These are phyloP conservation scores for Cytospora chrysosperma DNA, from an alignment of 2,329 filamentous ascomycete species.

Conservation along the genomic window DNA sequence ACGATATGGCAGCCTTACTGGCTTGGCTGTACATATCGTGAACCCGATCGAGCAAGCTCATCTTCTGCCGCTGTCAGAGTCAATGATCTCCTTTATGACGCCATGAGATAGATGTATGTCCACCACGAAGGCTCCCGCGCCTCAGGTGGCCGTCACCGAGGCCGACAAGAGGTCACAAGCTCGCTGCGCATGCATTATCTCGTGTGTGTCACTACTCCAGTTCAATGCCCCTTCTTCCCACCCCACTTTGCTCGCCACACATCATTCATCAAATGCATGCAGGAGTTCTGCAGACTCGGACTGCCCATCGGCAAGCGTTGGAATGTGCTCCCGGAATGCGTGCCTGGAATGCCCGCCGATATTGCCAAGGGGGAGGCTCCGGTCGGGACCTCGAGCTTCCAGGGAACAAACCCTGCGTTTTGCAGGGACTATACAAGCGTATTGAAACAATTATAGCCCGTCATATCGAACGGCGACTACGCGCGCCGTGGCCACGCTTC, in stretches of 20 bases:
- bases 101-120: neutral
- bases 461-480: neutral
- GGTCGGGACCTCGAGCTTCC: neutral
- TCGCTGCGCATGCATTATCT: constrained; percentile 13
- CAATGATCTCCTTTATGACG: neutral
- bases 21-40: neutral
- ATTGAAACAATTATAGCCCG: neutral
- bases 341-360: neutral
- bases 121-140: neutral
- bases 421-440: constrained; percentile 7
- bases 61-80: neutral
- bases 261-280: constrained; percentile 8
- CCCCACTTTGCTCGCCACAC: neutral
- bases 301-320: neutral
- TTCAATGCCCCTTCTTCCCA: neutral
- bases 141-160: constrained; percentile 5
- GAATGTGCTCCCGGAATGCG: neutral
- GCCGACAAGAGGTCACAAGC: constrained; percentile 12
- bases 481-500: neutral
- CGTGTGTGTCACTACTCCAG: neutral
- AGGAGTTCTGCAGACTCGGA: constrained; percentile 12
- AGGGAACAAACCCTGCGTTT: neutral
- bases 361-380: neutral
- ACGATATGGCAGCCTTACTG: neutral
- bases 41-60: neutral